Conservation (phyloP, 345 rosid genomes). For the Eucalyptus caleyi region DNA sequence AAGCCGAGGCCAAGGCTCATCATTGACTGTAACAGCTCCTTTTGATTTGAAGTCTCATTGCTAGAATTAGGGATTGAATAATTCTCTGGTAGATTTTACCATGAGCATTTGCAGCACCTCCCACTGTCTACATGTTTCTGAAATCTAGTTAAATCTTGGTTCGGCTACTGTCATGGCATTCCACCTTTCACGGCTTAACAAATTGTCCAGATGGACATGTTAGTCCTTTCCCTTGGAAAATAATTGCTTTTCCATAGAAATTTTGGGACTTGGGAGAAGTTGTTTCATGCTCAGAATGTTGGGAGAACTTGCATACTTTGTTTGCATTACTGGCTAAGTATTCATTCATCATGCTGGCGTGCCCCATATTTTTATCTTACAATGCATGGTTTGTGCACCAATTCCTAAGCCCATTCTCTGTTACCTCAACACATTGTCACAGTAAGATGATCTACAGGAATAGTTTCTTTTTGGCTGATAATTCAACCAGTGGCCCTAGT, state of each 20-base stretch:
- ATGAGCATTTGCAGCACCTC: background rate
- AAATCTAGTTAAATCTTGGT: background rate
- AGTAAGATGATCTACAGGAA: background rate
- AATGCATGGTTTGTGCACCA: background rate
- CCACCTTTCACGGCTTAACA: background rate
- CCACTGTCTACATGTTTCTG: background rate
- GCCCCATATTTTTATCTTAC: background rate
- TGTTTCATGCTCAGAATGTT: background rate
- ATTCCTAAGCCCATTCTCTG: background rate
- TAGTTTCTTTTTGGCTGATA: background rate
- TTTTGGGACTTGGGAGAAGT: background rate
- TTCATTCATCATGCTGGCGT: background rate
- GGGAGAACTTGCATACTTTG: background rate
- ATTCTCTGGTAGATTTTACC: background rate
- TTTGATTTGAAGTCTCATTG: background rate
- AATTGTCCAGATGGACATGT: background rate
- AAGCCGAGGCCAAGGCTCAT: slow-evolving; percentile 33
- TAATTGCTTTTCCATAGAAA: background rate
- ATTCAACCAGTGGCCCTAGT: background rate
- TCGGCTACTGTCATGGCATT: background rate
- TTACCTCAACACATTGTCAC: background rate
- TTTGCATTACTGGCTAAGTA: background rate
- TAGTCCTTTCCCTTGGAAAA: background rate
- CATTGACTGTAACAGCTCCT: slow-evolving; percentile 11
- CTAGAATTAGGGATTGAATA: background rate